Evolutionary conservation across 345 rosid genomes (phyloP), one percentile per base, ranked within the genome.

Genomic region (Leavenworthia alabamica): DNA sequence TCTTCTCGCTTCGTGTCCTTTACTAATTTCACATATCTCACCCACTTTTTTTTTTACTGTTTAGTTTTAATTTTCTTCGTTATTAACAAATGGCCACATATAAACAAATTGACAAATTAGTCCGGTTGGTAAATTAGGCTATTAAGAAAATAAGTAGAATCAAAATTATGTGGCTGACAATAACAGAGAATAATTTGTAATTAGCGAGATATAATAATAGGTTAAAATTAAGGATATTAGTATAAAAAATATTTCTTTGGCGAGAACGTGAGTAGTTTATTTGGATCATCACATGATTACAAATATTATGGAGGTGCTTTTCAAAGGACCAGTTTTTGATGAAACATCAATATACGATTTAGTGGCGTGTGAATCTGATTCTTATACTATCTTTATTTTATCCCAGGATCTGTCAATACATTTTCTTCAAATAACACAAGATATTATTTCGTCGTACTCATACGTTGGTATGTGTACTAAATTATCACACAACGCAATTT

Each of bases 291-390:
- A 13, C 16, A 16, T 19, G 2, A 19, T 16, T 32, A 37, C n/a
- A 20, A 14, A 8, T 28, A 9, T 4, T 14, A 20, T 53, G 29
- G 46, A 35, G 15, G 47, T 66, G 29, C 19, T 26, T 43, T 47
- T 56, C 26, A 10, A n/a, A 37, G 35, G 57, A 28, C 56, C 32
- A 26, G 12, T 56, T 28, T 26, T 46, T 17, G 6, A 36, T 39
- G 33, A 48, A 37, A 2, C 42, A 33, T 14, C 22, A 53, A 6
- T 14, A 5, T 56, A 41, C 27, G 19, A 10, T 41, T 23, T 59
- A 53, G 12, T 68, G 44, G 42, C 42, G 54, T 42, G 47, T 14
- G 66, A 60, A 60, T 43, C 35, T 3, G 47, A 42, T 60, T 51
- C 54, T 32, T 33, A 60, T 41, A 41, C 60, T 46, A 3, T 37